These are phyloP conservation scores for Gossypium davidsonii DNA, from an alignment of 441 rosid genomes.

Conservation along the genomic window DNA sequence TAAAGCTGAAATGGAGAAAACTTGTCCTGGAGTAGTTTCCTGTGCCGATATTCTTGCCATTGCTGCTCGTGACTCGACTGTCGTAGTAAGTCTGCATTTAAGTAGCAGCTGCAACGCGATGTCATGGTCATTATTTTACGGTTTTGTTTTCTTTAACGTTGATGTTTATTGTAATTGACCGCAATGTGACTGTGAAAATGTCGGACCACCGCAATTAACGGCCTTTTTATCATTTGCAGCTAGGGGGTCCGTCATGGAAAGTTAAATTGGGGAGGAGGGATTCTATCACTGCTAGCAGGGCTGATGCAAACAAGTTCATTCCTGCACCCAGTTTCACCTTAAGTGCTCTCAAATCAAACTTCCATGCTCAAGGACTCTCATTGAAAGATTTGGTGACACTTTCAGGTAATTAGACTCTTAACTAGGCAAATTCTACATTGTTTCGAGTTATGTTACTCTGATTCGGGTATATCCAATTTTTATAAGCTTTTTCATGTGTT, in stretches of 20 bases:
- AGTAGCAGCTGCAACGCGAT: neutral
- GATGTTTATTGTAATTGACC: too few relatives aligned
- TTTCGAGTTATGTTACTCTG: neutral
- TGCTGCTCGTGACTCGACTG: conserved; percentile 33
- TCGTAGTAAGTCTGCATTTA: conserved; percentile 18
- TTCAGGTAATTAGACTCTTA: conserved; percentile 18
- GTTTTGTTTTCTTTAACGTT: neutral
- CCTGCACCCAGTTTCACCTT: conserved; percentile 23
- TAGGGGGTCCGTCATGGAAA: conserved; percentile 32
- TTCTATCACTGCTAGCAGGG: conserved; percentile 22
- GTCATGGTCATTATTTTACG: neutral
- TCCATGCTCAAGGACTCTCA: conserved; percentile 25
- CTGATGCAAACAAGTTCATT: conserved; percentile 18
- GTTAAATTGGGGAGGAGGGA: conserved; percentile 28
- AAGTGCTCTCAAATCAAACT: conserved; percentile 23
- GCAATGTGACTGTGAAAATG: too few relatives aligned
- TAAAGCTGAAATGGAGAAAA: conserved; percentile 28
- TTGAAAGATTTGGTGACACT: conserved; percentile 25
- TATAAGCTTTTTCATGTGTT: too few relatives aligned
- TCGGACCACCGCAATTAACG: neutral
- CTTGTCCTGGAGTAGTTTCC: conserved; percentile 41
- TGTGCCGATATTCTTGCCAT: conserved; percentile 45
- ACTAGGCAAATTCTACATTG: neutral
- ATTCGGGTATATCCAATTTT: too few relatives aligned
- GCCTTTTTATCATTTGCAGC: conserved; percentile 15